Evolutionary conservation across 805 yeast genomes (phyloP).

Genomic region (Kodamaea leandrae): DNA sequence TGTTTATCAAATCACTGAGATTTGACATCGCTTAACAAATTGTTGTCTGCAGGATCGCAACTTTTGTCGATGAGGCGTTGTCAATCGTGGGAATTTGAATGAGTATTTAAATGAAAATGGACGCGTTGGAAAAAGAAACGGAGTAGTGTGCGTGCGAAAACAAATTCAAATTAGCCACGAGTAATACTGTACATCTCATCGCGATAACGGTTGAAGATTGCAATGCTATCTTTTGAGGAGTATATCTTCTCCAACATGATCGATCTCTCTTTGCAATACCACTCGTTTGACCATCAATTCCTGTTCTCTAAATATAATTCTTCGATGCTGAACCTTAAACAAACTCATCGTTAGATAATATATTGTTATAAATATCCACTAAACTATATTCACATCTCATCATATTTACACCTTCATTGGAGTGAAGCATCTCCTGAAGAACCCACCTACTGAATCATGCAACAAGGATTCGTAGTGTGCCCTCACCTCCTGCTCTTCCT

Average conservation of each 20-base stretch:
- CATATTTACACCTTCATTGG: background rate
- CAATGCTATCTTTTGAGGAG: too few species aligned
- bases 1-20: conserved; percentile 26
- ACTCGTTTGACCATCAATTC: too few species aligned
- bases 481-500: background rate
- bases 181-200: too few species aligned
- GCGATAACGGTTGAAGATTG: background rate
- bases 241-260: too few species aligned
- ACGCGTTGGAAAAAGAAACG: conserved; percentile 7
- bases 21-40: conserved; percentile 24
- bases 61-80: conserved; percentile 1
- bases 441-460: background rate
- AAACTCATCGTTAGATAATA: too few species aligned
- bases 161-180: background rate
- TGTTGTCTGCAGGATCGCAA: conserved; percentile 5
- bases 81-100: conserved; percentile 8
- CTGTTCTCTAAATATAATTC: too few species aligned
- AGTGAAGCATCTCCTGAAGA: background rate
- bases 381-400: background rate
- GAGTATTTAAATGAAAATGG: conserved; percentile 11
- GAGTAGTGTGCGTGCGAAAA: conserved; percentile 3
- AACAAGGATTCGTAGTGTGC: background rate
- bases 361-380: background rate
- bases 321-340: too few species aligned
- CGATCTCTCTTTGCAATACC: too few species aligned